phyloP scores from a whole-genome alignment of 1,284 basidiomycete genomes.

The Vanrija sp. region DNA sequence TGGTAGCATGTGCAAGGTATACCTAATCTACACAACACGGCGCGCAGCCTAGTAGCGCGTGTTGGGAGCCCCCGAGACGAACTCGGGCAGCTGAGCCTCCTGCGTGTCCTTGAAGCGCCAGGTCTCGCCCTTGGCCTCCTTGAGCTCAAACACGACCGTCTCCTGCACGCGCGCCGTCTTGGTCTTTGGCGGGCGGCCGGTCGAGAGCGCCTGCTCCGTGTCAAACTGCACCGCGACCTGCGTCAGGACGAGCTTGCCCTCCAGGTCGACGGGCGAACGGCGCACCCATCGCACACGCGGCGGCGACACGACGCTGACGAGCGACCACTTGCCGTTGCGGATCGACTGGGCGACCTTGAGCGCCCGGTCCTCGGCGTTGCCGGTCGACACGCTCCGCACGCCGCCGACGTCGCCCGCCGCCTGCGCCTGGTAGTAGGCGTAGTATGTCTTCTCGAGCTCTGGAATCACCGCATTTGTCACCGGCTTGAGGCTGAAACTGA shows the following conservation, averaged over 20 bases:
- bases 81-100: not conserved
- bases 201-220: slow-evolving; percentile 8
- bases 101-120: slow-evolving; percentile 4
- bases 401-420: not conserved
- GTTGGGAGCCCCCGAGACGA: too few species aligned
- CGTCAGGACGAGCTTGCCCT: not conserved
- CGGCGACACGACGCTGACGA: not conserved
- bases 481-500: not conserved
- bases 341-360: not conserved
- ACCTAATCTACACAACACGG: not conserved
- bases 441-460: slow-evolving; percentile 3
- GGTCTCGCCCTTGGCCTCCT: not conserved
- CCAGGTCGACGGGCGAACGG: not conserved
- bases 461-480: not conserved
- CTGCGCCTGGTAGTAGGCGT: slow-evolving; percentile 10
- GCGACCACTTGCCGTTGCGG: slow-evolving; percentile 1
- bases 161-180: slow-evolving; percentile 4
- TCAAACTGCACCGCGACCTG: slow-evolving; percentile 9
- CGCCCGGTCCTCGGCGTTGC: slow-evolving; percentile 3
- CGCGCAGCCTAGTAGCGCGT: not conserved
- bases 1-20: not conserved
- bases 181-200: not conserved
- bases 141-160: slow-evolving; percentile 8
- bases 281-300: slow-evolving; percentile 8
- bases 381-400: not conserved